Conservation (phyloP, 2,329 filamentous ascomycete species). For the Myriosclerotinia duriaeana region DNA sequence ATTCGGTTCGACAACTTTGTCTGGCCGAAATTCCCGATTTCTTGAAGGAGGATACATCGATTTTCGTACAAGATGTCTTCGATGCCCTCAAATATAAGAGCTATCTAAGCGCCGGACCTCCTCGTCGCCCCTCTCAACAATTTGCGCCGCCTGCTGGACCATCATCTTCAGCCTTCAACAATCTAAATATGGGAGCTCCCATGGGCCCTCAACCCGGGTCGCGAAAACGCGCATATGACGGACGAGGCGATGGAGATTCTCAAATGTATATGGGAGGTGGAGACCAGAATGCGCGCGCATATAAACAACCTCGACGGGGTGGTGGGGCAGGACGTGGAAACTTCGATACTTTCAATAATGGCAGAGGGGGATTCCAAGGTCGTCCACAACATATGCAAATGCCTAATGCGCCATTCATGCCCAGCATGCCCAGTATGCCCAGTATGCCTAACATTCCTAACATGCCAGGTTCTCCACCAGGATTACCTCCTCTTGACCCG, state of each 20-base stretch:
- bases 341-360: slow-evolving; percentile 40
- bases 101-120: slow-evolving; percentile 54
- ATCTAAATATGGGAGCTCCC: slow-evolving; percentile 31
- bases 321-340: slow-evolving; percentile 44
- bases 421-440: slow-evolving; percentile 30
- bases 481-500: slow-evolving; percentile 54
- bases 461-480: slow-evolving; percentile 36
- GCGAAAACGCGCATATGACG: slow-evolving; percentile 57
- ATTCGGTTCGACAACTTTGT: slow-evolving; percentile 66
- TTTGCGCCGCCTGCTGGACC: slow-evolving; percentile 38
- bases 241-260: slow-evolving; percentile 46
- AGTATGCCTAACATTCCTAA: slow-evolving; percentile 29
- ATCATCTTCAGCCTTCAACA: slow-evolving; percentile 32
- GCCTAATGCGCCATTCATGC: slow-evolving; percentile 29
- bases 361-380: slow-evolving; percentile 39
- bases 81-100: slow-evolving; percentile 61
- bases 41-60: slow-evolving; percentile 61
- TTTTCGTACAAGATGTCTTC: slow-evolving; percentile 72
- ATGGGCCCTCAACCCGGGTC: slow-evolving; percentile 37
- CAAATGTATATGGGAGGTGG: slow-evolving; percentile 38
- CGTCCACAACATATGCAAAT: slow-evolving; percentile 31
- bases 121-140: slow-evolving; percentile 35
- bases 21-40: slow-evolving; percentile 74
- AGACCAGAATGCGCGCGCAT: slow-evolving; percentile 46
- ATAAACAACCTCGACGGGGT: slow-evolving; percentile 62